phyloP scores from a whole-genome alignment of 805 yeast genomes.

The Soucietia sequanensis region DNA sequence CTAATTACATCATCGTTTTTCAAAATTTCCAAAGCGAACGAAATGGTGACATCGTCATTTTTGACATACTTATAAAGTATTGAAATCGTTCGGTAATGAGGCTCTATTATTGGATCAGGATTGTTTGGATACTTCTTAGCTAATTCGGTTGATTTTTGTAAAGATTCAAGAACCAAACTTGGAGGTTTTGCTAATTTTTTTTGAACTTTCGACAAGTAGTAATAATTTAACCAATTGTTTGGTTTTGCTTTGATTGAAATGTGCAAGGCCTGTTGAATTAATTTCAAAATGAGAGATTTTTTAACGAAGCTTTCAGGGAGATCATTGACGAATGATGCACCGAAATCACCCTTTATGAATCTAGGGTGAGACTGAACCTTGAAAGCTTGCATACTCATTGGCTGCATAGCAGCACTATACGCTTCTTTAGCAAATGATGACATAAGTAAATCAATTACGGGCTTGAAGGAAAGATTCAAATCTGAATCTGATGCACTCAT shows the following conservation, averaged over 20 bases:
- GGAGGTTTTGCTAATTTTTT: conserved; percentile 45
- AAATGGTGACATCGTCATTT: conserved; percentile 27
- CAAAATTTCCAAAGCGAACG: conserved; percentile 40
- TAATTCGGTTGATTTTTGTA: conserved; percentile 44
- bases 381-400: conserved; percentile 65
- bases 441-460: conserved; percentile 48
- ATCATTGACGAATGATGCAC: conserved; percentile 23
- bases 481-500: conserved; percentile 1
- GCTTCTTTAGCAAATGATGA: conserved; percentile 55
- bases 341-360: conserved; percentile 24
- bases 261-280: conserved; percentile 41
- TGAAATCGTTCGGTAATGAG: conserved; percentile 68
- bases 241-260: conserved; percentile 45
- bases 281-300: conserved; percentile 31
- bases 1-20: conserved; percentile 31
- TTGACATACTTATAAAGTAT: conserved; percentile 55
- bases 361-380: conserved; percentile 37
- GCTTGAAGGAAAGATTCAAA: conserved; percentile 18
- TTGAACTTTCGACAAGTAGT: conserved; percentile 57
- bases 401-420: conserved; percentile 57
- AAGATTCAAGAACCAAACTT: conserved; percentile 34
- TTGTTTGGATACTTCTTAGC: conserved; percentile 38
- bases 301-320: conserved; percentile 19
- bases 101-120: conserved; percentile 67
- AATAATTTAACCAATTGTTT: conserved; percentile 61